phyloP scores from a whole-genome alignment of 2,329 filamentous ascomycete genomes.

The Cordyceps farinosa region DNA sequence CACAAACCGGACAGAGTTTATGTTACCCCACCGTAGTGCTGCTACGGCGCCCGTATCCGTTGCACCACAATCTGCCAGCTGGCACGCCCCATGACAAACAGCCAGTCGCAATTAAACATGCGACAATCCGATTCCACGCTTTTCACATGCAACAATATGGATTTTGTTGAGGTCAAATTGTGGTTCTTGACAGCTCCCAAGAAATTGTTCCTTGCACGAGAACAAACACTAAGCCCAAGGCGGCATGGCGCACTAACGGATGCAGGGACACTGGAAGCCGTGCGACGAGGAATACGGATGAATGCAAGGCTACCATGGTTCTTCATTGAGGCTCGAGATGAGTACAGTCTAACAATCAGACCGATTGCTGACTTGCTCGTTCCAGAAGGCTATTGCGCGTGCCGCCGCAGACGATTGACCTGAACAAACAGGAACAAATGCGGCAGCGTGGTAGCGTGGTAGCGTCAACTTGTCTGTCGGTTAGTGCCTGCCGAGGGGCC shows the following conservation, averaged over 20 bases:
- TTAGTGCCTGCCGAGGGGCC: not conserved
- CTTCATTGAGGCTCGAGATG: not conserved
- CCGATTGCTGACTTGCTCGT: not conserved
- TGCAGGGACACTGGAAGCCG: constrained; percentile 4
- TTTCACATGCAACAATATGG: not conserved
- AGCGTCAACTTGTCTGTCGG: not conserved
- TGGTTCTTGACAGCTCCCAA: not conserved
- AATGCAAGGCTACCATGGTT: constrained; percentile 5
- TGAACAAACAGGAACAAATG: not conserved
- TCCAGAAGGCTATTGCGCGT: not conserved
- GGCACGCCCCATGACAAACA: not conserved
- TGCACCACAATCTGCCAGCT: not conserved
- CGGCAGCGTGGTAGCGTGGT: not conserved
- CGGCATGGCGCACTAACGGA: not conserved
- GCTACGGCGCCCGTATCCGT: not conserved
- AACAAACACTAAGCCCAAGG: constrained; percentile 4
- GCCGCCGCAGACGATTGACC: not conserved
- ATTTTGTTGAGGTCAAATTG: constrained; percentile 15
- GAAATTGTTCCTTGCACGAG: not conserved
- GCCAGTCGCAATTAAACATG: no score
- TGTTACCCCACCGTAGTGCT: no score
- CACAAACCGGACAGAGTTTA: no score
- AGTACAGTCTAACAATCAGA: not conserved
- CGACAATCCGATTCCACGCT: not conserved
- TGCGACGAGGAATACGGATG: not conserved